These are phyloP conservation scores for Triangularia setosa DNA, from an alignment of 2,329 filamentous ascomycete species.

Conservation along the genomic window DNA sequence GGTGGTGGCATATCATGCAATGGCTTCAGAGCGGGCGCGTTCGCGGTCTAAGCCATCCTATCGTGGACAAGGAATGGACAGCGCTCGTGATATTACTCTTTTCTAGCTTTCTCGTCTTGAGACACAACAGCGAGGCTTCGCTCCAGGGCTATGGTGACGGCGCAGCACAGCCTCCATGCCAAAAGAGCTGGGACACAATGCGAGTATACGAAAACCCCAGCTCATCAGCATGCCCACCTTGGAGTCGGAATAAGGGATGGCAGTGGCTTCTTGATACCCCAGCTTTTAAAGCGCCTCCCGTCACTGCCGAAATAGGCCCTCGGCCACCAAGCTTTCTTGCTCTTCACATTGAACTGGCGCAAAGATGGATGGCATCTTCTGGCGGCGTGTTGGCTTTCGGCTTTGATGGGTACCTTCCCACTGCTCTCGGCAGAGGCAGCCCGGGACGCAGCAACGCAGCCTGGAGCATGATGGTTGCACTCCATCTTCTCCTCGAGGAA, in stretches of 20 bases:
- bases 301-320: conserved; percentile 13
- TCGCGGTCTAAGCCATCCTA: conserved; percentile 29
- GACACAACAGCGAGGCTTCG: conserved; percentile 29
- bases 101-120: conserved; percentile 58
- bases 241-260: conserved; percentile 64
- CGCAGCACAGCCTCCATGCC: conserved; percentile 9
- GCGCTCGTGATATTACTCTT: conserved; percentile 62
- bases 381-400: conserved; percentile 54
- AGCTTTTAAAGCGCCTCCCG: conserved; percentile 31
- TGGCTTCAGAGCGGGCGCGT: conserved; percentile 48
- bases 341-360: conserved; percentile 54
- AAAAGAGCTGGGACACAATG: conserved; percentile 43
- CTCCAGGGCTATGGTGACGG: conserved; percentile 9
- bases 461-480: conserved; percentile 64
- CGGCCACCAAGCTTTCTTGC: conserved; percentile 40
- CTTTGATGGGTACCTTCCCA: conserved; percentile 60
- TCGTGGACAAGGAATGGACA: conserved; percentile 64
- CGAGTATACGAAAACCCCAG: conserved; percentile 45
- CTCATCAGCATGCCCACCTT: conserved; percentile 48
- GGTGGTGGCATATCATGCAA: conserved; percentile 70
- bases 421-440: conserved; percentile 48
- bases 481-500: conserved; percentile 89
- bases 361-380: conserved; percentile 60
- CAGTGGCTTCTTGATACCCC: conserved; percentile 63
- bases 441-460: conserved; percentile 58